Evolutionary conservation across 1,284 basidiomycete genomes (phyloP), one percentile per base, ranked within the genome.

Genomic region (Sphagnurus paluster): DNA sequence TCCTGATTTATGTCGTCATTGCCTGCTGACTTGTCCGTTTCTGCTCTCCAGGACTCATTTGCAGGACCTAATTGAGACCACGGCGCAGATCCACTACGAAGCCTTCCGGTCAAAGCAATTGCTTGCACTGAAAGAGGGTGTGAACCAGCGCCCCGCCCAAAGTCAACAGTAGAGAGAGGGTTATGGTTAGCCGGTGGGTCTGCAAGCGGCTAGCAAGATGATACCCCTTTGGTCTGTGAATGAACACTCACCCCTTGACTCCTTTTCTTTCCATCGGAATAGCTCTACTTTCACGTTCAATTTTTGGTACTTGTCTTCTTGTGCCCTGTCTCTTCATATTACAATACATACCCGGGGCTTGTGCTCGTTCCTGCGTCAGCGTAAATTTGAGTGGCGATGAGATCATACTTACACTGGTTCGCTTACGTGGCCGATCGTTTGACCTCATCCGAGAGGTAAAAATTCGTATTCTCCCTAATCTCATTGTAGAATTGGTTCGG

Each of bases 61-160:
- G 61, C 97, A 99, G 70, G 97, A 99, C 66, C 74, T 99, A 60
- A 98, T 99, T 67, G 96, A 99, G 77, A 98, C 96, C 45, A 99
- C 96, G 2, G 92, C 95, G 6, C 91, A 96, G 70, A 97, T 97
- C 66, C 97, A 99, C 72, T 99, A 99, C 71, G 97, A 99, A 77
- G 94, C 95, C 6, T 99, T 99, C 90, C 86, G 96, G 56, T 95
- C 91, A 60, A 98, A 98, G 77, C 97, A 99, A 75, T 69, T 96
- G 55, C 75, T 96, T 42, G 93, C 93, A 19, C 79, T 96, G 61
- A 96, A 96, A 78, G 93, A 96, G 69, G 80, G 81, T 14, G 82
- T 82, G 40, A 80, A 79, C 62, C 75, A 77, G 61, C 75, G 75
- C 51, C 80, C 79, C 35, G 62, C 67, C 17, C 52, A 60, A 42